Evolutionary conservation across 2,329 filamentous ascomycete genomes (phyloP).

Genomic region (Ophiosphaerella herpotricha): DNA sequence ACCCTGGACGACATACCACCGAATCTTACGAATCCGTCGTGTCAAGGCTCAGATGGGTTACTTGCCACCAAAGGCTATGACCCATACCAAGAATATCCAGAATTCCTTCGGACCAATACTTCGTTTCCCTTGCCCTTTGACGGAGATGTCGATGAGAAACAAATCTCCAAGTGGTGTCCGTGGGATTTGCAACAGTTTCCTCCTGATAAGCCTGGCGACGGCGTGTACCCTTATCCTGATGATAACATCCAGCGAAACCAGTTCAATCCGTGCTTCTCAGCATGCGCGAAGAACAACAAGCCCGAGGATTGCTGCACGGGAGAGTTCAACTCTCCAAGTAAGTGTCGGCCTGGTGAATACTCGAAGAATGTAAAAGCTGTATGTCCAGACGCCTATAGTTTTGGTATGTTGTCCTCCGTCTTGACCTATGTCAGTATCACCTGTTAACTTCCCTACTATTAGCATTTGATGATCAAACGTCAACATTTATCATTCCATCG

Average conservation of each 20-base stretch:
- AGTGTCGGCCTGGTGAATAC: conserved; percentile 71
- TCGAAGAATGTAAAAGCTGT: conserved; percentile 71
- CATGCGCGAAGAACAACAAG: conserved; percentile 70
- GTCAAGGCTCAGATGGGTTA: conserved; percentile 72
- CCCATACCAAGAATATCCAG: conserved; percentile 56
- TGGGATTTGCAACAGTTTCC: conserved; percentile 74
- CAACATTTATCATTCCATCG: conserved; percentile 61
- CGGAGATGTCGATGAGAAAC: conserved; percentile 58
- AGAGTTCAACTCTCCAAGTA: conserved; percentile 64
- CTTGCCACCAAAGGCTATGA: conserved; percentile 53
- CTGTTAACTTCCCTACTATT: conserved; percentile 1
- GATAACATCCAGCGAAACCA: conserved; percentile 70
- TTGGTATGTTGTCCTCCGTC: conserved; percentile 56
- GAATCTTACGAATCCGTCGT: conserved; percentile 76
- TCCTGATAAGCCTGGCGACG: conserved; percentile 72
- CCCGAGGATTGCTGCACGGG: conserved; percentile 78
- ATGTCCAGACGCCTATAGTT: conserved; percentile 86
- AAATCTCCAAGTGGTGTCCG: conserved; percentile 74
- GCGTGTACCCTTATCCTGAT: conserved; percentile 80
- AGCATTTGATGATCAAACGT: conserved; percentile 63
- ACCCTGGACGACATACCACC: conserved; percentile 68
- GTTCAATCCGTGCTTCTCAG: conserved; percentile 79
- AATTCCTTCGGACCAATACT: conserved; percentile 64
- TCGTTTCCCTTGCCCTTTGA: conserved; percentile 73
- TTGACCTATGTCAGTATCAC: too few species aligned